Base-by-base conservation (phyloP, 257 asterid species). In the Fraxinus americana region DNA sequence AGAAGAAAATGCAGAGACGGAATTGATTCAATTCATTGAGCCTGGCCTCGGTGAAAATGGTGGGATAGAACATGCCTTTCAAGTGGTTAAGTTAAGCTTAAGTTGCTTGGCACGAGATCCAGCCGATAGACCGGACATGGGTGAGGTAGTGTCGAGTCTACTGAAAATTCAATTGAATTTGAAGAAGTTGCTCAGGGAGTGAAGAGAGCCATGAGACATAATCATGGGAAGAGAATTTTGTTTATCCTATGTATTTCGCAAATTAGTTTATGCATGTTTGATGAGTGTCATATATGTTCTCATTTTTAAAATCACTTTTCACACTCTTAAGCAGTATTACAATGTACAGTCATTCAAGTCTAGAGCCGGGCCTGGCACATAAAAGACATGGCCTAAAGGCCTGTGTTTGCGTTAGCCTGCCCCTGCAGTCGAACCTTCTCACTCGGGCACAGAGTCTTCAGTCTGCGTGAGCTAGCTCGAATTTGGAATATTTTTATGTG, bases 101-200 rank as follows among this genome's bases (percentile, higher is more conserved):
- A 77, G 84, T 39, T 89, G 97, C 85, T 50, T 89, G 83, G 35
- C 38, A 48, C 84, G 76, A 83, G 85, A 87, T 75, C 90, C 94
- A 6, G 81, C 48, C 32, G 80, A 83, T 70, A 80, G 91, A 68
- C 96, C 92, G 27, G 75, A 72, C 83, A 89, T 91, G 88, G 91
- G 74, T 14, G 88, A 84, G 78, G 79, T 88, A 39, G 92, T 85
- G 16, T 84, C 90, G 1, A 68, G 77, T 75, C 82, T 89, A 34
- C 80, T 81, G 82, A 91, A 83, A 85, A 52, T 91, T 87, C 91
- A 91, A 59, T 67, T 71, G 71, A 75, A 79, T 39, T 54, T 80
- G 45, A 86, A 80, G 19, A 88, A 80, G 41, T 38, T 81, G 71
- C 63, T 45, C 4, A 48, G 17, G 34, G 61, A 35, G 16, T 19